Evolutionary conservation across 2,329 filamentous ascomycete genomes (phyloP), one percentile per base, ranked within the genome.

Genomic region (Trichoderma sp.): DNA sequence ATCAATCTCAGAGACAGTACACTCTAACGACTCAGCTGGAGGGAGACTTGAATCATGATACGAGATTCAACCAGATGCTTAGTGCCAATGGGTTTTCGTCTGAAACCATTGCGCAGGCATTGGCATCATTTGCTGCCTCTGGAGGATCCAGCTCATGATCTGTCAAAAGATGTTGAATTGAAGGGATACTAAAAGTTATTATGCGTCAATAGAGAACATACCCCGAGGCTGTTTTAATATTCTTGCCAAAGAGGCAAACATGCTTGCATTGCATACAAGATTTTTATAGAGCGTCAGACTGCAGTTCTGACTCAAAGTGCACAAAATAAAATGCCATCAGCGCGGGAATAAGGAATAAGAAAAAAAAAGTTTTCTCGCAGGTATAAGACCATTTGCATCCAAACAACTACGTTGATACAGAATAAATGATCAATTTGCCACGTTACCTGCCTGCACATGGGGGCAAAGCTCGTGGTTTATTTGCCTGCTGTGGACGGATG

Each of bases 11-110:
- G 71, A 83, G 87, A 49, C 86, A 85, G 71, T 93, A 94, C 76
- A 86, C 85, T 4, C 84, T 93, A 71, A 89, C 85, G 19, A 82
- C 88, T 14, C 90, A 92, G 77, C 81, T 94, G n/a, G 82, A 83
- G 16, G 76, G 79, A 0, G 79, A 83, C 52, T 70, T 83, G 24
- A 74, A 78, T 8, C 74, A 75, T 3, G 75, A 81, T n/a, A 82
- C 81, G 16, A 78, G 81, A 70, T 84, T 88, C 64, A 77, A 77
- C 62, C 78, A 79, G 53, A 81, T 86, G 76, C 76, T 88, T 27
- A 76, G 78, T 47, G 76, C 81, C 11, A 80, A 81, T 3, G 87
- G 87, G 0, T 82, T 89, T 66, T 79, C 84, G 0, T 73, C 77
- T 5, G 80, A 83, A 19, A 76, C 81, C 2, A 76, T 90, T 37